These are phyloP conservation scores for Penicillium steckii DNA, from an alignment of 495 filamentous ascomycete species.

Conservation along the genomic window DNA sequence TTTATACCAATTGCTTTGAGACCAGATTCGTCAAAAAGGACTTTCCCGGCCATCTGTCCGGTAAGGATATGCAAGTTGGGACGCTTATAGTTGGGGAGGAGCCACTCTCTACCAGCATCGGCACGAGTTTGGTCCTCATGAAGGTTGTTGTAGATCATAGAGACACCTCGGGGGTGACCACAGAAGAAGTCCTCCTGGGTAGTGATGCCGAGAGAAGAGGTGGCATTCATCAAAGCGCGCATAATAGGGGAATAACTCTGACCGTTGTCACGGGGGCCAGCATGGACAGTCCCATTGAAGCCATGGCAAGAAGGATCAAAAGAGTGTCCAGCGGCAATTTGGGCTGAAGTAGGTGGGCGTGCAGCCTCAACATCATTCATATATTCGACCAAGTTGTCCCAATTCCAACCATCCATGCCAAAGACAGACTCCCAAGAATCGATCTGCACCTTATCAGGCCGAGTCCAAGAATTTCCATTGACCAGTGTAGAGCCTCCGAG, in stretches of 20 bases:
- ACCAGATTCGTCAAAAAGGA: slow-evolving; percentile 29
- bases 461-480: slow-evolving; percentile 51
- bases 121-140: slow-evolving; percentile 21
- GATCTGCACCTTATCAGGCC: slow-evolving; percentile 42
- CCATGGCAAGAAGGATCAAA: slow-evolving; percentile 26
- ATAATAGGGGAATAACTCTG: slow-evolving; percentile 20
- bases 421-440: slow-evolving; percentile 51
- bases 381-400: slow-evolving; percentile 47
- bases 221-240: slow-evolving; percentile 22
- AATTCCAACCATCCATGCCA: slow-evolving; percentile 52
- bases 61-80: slow-evolving; percentile 47
- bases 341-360: slow-evolving; percentile 12
- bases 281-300: slow-evolving; percentile 24
- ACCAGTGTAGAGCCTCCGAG: slow-evolving; percentile 57
- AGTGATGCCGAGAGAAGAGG: slow-evolving; percentile 9
- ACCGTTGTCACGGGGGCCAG: slow-evolving; percentile 19
- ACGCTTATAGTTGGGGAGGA: slow-evolving; percentile 40
- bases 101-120: slow-evolving; percentile 50
- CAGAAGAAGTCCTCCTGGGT: slow-evolving; percentile 22
- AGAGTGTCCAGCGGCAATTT: slow-evolving; percentile 23
- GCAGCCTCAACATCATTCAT: slow-evolving; percentile 20
- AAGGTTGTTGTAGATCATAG: slow-evolving; percentile 27
- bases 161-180: slow-evolving; percentile 26
- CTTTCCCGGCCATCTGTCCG: slow-evolving; percentile 40
- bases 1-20: slow-evolving; percentile 25